Percentiles rank a stretch among this genome's conserved stretches.
These are phyloP conservation scores for Pholiota molesta DNA, from an alignment of 768 basidiomycete species.

Conservation along the genomic window DNA sequence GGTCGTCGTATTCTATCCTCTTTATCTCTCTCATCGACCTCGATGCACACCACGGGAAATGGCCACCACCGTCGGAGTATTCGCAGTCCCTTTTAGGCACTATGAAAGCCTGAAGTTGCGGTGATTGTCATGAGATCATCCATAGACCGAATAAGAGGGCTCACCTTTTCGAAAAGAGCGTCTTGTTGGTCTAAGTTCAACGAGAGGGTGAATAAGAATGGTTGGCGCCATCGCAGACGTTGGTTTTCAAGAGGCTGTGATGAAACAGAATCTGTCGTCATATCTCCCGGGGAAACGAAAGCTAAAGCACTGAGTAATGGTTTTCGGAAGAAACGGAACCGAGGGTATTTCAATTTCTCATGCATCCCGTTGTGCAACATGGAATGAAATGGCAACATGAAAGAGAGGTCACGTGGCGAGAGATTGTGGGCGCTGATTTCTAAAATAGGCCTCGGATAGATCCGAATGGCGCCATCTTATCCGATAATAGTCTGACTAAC, in stretches of 20 bases:
- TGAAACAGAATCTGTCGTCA: background rate
- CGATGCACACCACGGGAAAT: background rate
- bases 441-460: slow-evolving; percentile 22
- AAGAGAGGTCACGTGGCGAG: too few relatives aligned
- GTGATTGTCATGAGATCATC: too few relatives aligned
- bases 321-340: background rate
- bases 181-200: too few relatives aligned
- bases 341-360: background rate
- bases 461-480: slow-evolving; percentile 35
- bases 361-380: too few relatives aligned
- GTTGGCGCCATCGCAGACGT: background rate
- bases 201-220: too few relatives aligned
- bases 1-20: too few relatives aligned
- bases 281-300: too few relatives aligned
- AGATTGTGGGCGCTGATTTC: slow-evolving; percentile 7
- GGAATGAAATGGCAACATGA: too few relatives aligned
- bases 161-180: too few relatives aligned
- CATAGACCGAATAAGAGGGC: too few relatives aligned
- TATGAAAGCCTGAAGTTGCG: background rate
- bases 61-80: background rate
- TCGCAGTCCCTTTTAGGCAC: background rate
- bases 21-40: background rate
- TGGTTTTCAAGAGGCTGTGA: too few relatives aligned
- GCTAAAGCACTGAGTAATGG: background rate
- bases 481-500: slow-evolving; percentile 21